Conservation (phyloP, 495 filamentous ascomycete genomes). For the Aspergillus saccharolyticus region DNA sequence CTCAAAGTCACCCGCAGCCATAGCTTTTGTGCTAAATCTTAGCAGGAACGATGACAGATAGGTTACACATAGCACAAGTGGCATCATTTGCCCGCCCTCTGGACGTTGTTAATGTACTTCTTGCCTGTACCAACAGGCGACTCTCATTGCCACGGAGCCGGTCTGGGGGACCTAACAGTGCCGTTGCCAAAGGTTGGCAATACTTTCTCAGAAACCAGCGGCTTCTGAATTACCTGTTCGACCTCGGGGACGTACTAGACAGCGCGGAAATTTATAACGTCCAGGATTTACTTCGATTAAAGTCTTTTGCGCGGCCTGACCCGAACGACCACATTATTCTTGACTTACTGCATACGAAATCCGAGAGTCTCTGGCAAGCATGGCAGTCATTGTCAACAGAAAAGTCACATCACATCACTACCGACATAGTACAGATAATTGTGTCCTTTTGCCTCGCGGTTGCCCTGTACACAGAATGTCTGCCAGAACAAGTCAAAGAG, state of each 20-base stretch:
- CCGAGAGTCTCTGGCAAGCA: slow-evolving; percentile 39
- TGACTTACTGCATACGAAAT: slow-evolving; percentile 42
- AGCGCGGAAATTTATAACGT: slow-evolving; percentile 27
- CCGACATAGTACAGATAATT: slow-evolving; percentile 44
- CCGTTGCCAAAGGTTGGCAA: slow-evolving; percentile 33
- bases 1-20: background rate
- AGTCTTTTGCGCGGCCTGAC: slow-evolving; percentile 26
- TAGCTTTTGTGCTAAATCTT: slow-evolving; percentile 13
- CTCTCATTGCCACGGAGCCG: slow-evolving; percentile 18
- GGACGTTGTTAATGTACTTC: slow-evolving; percentile 33
- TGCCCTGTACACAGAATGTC: slow-evolving; percentile 30
- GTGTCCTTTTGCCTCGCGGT: slow-evolving; percentile 39
- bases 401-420: slow-evolving; percentile 40
- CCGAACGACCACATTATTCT: slow-evolving; percentile 39
- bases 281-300: slow-evolving; percentile 19
- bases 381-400: slow-evolving; percentile 39
- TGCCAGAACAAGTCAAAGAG: slow-evolving; percentile 26
- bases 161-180: slow-evolving; percentile 24
- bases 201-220: slow-evolving; percentile 30
- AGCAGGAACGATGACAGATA: slow-evolving; percentile 33
- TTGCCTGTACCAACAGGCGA: slow-evolving; percentile 39
- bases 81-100: slow-evolving; percentile 39
- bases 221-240: slow-evolving; percentile 35
- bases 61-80: slow-evolving; percentile 37
- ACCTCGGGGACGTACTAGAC: slow-evolving; percentile 21